Conservation (phyloP, 1,284 basidiomycete species). For the Trametes pubescens region DNA sequence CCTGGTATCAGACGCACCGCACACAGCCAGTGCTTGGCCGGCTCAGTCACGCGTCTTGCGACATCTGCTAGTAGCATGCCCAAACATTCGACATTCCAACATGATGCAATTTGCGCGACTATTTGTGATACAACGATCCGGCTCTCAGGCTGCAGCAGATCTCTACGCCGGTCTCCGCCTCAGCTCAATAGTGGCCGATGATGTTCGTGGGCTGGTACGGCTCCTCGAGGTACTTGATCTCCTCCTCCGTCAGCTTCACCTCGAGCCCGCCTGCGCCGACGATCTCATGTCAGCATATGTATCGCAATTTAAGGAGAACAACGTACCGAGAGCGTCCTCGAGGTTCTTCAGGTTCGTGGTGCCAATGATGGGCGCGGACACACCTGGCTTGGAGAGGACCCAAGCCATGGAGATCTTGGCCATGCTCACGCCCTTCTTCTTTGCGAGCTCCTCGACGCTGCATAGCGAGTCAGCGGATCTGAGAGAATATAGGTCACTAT, state of each 20-base stretch:
- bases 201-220: conserved; percentile 29
- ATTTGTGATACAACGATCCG: too few relatives aligned
- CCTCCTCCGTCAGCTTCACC: conserved; percentile 30
- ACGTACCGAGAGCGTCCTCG: conserved; percentile 55
- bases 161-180: too few relatives aligned
- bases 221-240: conserved; percentile 36
- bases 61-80: too few relatives aligned
- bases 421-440: conserved; percentile 44
- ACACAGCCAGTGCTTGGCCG: too few relatives aligned
- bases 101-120: too few relatives aligned
- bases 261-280: conserved; percentile 38
- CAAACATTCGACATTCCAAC: too few relatives aligned
- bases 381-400: conserved; percentile 39
- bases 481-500: not conserved
- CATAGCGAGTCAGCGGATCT: not conserved
- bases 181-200: conserved; percentile 30
- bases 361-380: conserved; percentile 63
- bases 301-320: not conserved
- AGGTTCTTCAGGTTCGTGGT: conserved; percentile 59
- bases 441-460: conserved; percentile 53
- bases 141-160: too few relatives aligned
- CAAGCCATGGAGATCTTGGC: conserved; percentile 35
- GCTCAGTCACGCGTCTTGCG: too few relatives aligned
- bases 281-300: not conserved
- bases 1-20: too few relatives aligned